Evolutionary conservation across 2,329 filamentous ascomycete species (phyloP), one percentile per base, ranked within the genome.

Genomic region (Acephala macrosclerotiorum): DNA sequence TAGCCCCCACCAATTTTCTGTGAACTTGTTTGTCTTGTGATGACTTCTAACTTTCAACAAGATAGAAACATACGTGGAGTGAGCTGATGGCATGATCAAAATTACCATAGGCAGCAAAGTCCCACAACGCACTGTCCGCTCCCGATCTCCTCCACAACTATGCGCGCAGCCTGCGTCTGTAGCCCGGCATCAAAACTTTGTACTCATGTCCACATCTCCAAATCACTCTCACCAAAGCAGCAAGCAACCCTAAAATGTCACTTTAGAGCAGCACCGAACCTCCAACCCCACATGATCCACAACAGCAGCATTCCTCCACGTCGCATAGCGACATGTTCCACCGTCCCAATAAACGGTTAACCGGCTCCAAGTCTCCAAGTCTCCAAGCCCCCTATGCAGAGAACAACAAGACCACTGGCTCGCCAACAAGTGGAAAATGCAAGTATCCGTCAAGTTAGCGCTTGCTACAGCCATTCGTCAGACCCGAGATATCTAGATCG

Each of bases 21-120:
- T 2, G n/a, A 42, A 5, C 2, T 6, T 42, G 16, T 42, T 42
- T 42, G 3, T 18, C 11, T 12, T 11, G n/a, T 42, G 40, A 12
- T 4, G 45, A 6, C 11, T 49, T 49, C 3, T 12, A 4, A 11
- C 9, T n/a, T 22, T 49, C 45, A 49, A 49, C 45, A 49, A 49
- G 25, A 49, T 9, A 26, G 25, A 49, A 49, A 22, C 45, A 22
- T 49, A 22, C 45, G 49, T 33, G 14, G 14, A 53, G 49, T 53
- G 49, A 53, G 49, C 49, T 33, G 49, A 53, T 53, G 49, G 49
- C 49, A 53, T 33, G 25, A 53, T 33, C 49, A 53, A 18, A 26
- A 20, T 2, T 53, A 29, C 26, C 49, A 29, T n/a, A 16, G 16
- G 18, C 49, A 53, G 49, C 49, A 53, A 29, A 33, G 25, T 53